Percentiles rank a stretch among this genome's conserved stretches.
Conservation (phyloP, 768 basidiomycete genomes). For the Xerocomellus chrysenteron region DNA sequence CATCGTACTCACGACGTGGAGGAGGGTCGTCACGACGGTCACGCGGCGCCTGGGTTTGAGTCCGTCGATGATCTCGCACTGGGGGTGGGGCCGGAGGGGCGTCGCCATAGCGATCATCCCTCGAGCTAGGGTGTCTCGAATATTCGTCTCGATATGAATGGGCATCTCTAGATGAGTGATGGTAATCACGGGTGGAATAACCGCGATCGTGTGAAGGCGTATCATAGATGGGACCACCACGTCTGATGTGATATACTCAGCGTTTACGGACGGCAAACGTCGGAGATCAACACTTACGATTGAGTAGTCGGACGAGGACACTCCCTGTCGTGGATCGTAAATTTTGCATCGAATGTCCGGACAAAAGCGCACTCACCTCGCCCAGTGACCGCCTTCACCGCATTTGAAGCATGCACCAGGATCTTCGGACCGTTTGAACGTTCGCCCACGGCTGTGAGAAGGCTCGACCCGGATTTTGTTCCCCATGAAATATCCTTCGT, state of each 20-base stretch:
- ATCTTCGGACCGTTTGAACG: slow-evolving; percentile 79
- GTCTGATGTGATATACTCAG: slow-evolving; percentile 27
- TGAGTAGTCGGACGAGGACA: slow-evolving; percentile 56
- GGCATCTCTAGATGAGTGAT: slow-evolving; percentile 37
- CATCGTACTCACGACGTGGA: slow-evolving; percentile 64
- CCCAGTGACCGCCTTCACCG: slow-evolving; percentile 86
- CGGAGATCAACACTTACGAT: slow-evolving; percentile 42
- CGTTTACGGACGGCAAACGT: not conserved
- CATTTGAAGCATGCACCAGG: slow-evolving; percentile 89
- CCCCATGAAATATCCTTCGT: slow-evolving; percentile 90
- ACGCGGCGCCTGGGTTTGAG: slow-evolving; percentile 59
- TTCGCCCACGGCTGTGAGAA: slow-evolving; percentile 80
- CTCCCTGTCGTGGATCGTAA: slow-evolving; percentile 49
- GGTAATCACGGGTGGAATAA: slow-evolving; percentile 53
- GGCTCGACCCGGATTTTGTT: slow-evolving; percentile 88
- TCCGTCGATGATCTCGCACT: slow-evolving; percentile 58
- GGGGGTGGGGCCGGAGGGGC: slow-evolving; percentile 39
- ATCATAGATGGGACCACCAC: slow-evolving; percentile 45
- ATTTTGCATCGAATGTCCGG: not conserved
- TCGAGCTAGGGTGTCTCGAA: slow-evolving; percentile 40
- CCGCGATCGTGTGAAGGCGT: slow-evolving; percentile 58
- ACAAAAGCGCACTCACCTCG: slow-evolving; percentile 52
- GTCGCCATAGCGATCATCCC: slow-evolving; percentile 61
- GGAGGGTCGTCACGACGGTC: slow-evolving; percentile 66
- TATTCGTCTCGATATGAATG: slow-evolving; percentile 57